Percentiles rank a stretch among this genome's conserved stretches.
These are phyloP conservation scores for Xylaria sp. DNA, from an alignment of 2,329 filamentous ascomycete species.

Conservation along the genomic window DNA sequence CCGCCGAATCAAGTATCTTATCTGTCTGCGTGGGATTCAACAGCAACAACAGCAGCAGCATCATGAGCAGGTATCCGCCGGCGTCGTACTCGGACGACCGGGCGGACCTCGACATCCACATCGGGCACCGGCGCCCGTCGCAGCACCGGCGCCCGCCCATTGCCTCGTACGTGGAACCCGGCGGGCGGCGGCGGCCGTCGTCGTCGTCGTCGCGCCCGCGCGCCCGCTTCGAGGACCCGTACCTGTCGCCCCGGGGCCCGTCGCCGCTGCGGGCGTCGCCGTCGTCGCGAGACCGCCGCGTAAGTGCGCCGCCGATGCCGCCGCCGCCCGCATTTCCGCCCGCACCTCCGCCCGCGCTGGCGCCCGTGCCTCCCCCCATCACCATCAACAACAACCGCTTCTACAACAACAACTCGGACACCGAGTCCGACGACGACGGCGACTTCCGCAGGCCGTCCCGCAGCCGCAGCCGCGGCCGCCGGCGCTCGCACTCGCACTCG, in stretches of 20 bases:
- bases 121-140: constrained; percentile 46
- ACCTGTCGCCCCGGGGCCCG: constrained; percentile 46
- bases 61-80: constrained; percentile 34
- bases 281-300: constrained; percentile 50
- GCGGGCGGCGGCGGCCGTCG: no score
- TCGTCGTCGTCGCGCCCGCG: constrained; percentile 42
- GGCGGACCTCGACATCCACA: constrained; percentile 57
- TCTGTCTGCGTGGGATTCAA: no score
- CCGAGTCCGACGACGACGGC: constrained; percentile 40
- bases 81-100: constrained; percentile 54
- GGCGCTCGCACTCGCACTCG: constrained; percentile 39
- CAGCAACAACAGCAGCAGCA: neutral
- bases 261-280: constrained; percentile 50
- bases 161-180: constrained; percentile 51
- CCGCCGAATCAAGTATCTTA: no score
- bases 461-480: no score
- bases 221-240: constrained; percentile 39
- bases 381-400: constrained; percentile 64
- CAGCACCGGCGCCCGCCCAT: constrained; percentile 37
- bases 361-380: constrained; percentile 43
- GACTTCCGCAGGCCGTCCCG: constrained; percentile 30
- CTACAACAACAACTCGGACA: constrained; percentile 52
- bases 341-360: no score
- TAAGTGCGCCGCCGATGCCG: constrained; percentile 41
- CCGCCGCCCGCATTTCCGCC: no score